Evolutionary conservation across 495 filamentous ascomycete species (phyloP).

Genomic region (Aspergillus ellipticus): DNA sequence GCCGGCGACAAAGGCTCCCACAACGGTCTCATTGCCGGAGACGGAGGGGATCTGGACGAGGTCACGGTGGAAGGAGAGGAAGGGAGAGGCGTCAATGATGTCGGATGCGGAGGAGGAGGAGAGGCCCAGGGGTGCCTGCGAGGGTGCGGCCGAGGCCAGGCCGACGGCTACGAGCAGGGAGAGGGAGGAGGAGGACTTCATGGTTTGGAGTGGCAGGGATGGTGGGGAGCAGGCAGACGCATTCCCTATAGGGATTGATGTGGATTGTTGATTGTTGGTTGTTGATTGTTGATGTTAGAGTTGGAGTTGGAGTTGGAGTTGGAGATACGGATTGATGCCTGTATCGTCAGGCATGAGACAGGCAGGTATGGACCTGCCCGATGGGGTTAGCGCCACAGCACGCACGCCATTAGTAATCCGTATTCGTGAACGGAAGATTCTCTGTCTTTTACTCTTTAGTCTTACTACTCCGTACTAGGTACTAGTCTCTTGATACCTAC

Average conservation of each 20-base stretch:
- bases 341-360: background rate
- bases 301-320: background rate
- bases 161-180: conserved; percentile 4
- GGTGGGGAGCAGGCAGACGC: background rate
- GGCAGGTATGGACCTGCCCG: background rate
- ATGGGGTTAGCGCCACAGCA: background rate
- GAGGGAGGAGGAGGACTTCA: background rate
- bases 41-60: conserved; percentile 76
- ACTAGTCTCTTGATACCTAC: too few relatives aligned
- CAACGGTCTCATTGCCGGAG: conserved; percentile 65
- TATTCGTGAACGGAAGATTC: too few relatives aligned
- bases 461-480: too few relatives aligned
- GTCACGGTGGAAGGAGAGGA: conserved; percentile 74
- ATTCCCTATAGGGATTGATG: background rate
- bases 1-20: conserved; percentile 62
- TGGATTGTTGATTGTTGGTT: background rate
- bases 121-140: conserved; percentile 5
- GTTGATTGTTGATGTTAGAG: background rate
- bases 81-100: conserved; percentile 37
- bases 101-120: conserved; percentile 16
- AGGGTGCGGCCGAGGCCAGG: conserved; percentile 19
- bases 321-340: background rate
- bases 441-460: too few relatives aligned
- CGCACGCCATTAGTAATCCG: too few relatives aligned
- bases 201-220: background rate